Evolutionary conservation across 345 rosid genomes (phyloP).

Genomic region (Salix exigua): DNA sequence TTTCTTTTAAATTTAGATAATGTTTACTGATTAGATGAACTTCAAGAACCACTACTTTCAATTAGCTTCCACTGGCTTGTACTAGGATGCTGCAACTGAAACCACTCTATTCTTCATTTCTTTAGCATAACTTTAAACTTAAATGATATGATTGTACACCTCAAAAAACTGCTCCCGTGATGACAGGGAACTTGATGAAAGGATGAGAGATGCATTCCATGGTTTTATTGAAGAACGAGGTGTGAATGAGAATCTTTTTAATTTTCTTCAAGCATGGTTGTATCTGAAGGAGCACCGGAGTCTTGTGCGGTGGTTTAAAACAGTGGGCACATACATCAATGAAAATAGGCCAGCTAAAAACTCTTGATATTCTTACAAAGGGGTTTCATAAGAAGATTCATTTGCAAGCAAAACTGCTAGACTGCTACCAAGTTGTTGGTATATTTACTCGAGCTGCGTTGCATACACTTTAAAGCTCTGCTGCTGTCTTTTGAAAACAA

Average conservation of each 20-base stretch:
- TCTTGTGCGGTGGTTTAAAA: constrained; percentile 71
- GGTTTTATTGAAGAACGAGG: constrained; percentile 75
- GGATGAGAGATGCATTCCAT: constrained; percentile 76
- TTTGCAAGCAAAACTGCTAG: not conserved
- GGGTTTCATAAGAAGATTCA: not conserved
- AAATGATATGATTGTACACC: not conserved
- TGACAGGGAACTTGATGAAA: constrained; percentile 70
- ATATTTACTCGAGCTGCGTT: not conserved
- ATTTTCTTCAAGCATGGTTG: constrained; percentile 89
- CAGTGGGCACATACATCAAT: constrained; percentile 60
- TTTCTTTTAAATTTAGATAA: not conserved
- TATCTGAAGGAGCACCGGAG: constrained; percentile 81
- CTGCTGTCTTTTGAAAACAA: not conserved
- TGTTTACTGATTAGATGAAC: not conserved
- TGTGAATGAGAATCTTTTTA: constrained; percentile 70
- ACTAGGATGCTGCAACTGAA: not conserved
- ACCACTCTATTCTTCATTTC: not conserved
- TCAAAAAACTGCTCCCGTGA: not conserved
- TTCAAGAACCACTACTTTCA: not conserved
- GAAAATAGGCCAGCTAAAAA: constrained; percentile 29
- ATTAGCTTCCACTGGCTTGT: not conserved
- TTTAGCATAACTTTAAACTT: not conserved
- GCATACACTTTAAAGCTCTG: not conserved
- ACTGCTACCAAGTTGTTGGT: not conserved
- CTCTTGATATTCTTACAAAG: not conserved